Percentiles rank a stretch among this genome's conserved stretches.
These are phyloP conservation scores for Lipomyces mesembrius DNA, from an alignment of 805 yeast species.

Conservation along the genomic window DNA sequence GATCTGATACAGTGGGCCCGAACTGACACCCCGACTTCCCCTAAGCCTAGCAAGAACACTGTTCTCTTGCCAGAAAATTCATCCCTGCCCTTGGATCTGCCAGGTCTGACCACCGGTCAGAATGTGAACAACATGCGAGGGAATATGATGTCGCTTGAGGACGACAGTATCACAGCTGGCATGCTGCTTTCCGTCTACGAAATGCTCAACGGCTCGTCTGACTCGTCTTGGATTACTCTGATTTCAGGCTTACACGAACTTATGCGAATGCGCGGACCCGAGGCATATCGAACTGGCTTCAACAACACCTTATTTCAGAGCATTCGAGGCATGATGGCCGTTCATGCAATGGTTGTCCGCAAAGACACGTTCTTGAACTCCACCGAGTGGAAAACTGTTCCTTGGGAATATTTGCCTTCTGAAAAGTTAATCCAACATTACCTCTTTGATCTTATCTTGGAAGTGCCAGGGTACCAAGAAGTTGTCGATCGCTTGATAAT, in stretches of 20 bases:
- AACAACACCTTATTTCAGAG: constrained; percentile 1
- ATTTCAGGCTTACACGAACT: constrained; percentile 9
- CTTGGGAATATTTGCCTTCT: constrained; percentile 6
- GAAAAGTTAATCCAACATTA: constrained; percentile 4
- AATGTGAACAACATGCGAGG: constrained; percentile 9
- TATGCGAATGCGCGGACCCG: constrained; percentile 17
- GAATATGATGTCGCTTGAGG: constrained; percentile 10
- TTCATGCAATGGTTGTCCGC: neutral
- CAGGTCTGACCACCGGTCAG: neutral
- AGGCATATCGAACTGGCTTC: constrained; percentile 12
- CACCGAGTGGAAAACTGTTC: constrained; percentile 16
- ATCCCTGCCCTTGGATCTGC: neutral
- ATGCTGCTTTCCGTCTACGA: constrained; percentile 18
- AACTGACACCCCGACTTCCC: neutral
- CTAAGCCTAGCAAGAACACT: neutral
- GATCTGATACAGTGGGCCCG: constrained; percentile 1
- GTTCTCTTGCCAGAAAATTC: constrained; percentile 2
- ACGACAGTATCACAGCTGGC: constrained; percentile 14
- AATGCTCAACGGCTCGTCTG: constrained; percentile 3
- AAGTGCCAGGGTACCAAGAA: constrained; percentile 19
- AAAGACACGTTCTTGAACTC: neutral
- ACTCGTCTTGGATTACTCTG: constrained; percentile 8
- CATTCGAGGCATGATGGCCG: constrained; percentile 10
- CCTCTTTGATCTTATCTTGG: constrained; percentile 12
- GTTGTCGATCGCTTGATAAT: constrained; percentile 7